Percentiles rank a stretch among this genome's conserved stretches.
These are phyloP conservation scores for Aspergillus intermedius DNA, from an alignment of 2,329 filamentous ascomycete genomes.

Conservation along the genomic window DNA sequence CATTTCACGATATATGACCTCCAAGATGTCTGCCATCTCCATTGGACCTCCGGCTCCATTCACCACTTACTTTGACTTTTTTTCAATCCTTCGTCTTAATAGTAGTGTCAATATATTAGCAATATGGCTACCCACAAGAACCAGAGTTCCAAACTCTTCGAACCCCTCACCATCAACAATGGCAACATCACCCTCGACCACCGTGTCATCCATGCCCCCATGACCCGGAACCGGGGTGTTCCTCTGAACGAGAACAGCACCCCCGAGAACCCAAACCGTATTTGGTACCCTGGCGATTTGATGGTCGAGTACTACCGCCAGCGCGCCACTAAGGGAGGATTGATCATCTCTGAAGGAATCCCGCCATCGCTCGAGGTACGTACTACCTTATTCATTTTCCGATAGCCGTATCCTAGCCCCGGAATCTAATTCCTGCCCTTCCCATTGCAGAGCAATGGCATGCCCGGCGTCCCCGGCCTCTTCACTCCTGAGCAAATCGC, in stretches of 20 bases:
- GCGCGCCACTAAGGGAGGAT: slow-evolving; percentile 30
- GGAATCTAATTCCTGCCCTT: neutral
- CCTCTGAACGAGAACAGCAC: slow-evolving; percentile 39
- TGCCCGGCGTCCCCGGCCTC: slow-evolving; percentile 31
- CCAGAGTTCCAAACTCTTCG: slow-evolving; percentile 36
- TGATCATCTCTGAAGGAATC: slow-evolving; percentile 34
- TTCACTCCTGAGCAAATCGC: slow-evolving; percentile 37
- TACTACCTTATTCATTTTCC: slow-evolving; percentile 18
- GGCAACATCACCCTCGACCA: slow-evolving; percentile 46
- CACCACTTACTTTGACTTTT: too few relatives aligned
- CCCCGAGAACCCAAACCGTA: slow-evolving; percentile 42
- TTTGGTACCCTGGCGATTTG: slow-evolving; percentile 44
- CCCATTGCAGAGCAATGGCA: slow-evolving; percentile 29
- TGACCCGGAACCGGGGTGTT: slow-evolving; percentile 49
- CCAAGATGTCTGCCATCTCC: too few relatives aligned
- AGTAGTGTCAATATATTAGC: neutral
- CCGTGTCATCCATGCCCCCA: slow-evolving; percentile 46
- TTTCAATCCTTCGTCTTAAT: neutral
- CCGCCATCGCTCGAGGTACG: slow-evolving; percentile 35
- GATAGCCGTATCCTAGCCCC: neutral
- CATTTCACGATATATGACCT: too few relatives aligned
- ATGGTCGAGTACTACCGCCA: slow-evolving; percentile 37
- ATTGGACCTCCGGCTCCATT: too few relatives aligned
- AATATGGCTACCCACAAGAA: slow-evolving; percentile 19
- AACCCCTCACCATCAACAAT: slow-evolving; percentile 40